Base-by-base conservation (phyloP, 129 eudicot species). In the Solidago caesia region DNA sequence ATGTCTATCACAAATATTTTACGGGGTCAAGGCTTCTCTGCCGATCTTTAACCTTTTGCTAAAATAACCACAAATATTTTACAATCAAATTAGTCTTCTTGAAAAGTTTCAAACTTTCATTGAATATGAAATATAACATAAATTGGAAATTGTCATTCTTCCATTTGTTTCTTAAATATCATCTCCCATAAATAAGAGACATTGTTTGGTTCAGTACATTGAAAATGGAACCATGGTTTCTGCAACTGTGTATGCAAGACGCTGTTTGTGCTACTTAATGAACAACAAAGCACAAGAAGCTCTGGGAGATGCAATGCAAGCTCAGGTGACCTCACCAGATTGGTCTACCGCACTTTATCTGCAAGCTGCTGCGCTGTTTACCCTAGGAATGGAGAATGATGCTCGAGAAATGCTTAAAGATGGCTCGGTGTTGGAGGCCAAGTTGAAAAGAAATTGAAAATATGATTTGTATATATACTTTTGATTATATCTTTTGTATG, bases 341-440 rank as follows among this genome's bases (percentile, higher is more conserved):
- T 64, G 69, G 69, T 44, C 86, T 69, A 87, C 82, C 15, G 96
- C 90, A 16, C 84, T 80, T 82, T 80, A 89, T 82, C 91, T 89
- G 26, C 96, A 84, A 81, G 89, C 91, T 1, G 87, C 87, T 58
- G 85, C 89, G 11, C 83, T 89, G 55, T 89, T 89, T 61, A 80
- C 77, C 73, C 89, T 89, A 15, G 96, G 86, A 16, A 84, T 86
- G 89, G 91, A 86, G 9, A 86, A 82, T 25, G 91, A 89, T 68
- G 96, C 87, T 29, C 96, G 85, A 64, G 89, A 89, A 77, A 72
- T 89, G 21, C 88, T 89, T 7, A 84, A 78, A 78, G 96, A 86
- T 41, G 96, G 44, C 44, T 27, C 52, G 2, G 4, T 16, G 16
- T 16, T 71, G 75, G 75, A 71, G 4, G 21, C 51, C 4, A 26